Conservation (phyloP, 805 yeast species). For the Saccharomycopsis fermentans region DNA sequence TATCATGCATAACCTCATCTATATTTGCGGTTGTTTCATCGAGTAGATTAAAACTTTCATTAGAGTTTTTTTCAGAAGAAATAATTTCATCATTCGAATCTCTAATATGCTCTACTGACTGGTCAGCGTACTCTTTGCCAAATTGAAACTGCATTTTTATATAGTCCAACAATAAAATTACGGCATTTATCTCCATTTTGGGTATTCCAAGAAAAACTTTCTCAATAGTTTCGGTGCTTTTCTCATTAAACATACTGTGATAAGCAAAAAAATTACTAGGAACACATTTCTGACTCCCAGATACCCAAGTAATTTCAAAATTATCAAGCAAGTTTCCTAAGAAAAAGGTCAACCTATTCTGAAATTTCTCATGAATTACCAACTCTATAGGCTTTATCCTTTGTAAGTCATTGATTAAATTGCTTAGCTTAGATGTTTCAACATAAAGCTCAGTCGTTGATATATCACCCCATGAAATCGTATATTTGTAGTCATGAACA, state of each 20-base stretch:
- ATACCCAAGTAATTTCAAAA: constrained; percentile 9
- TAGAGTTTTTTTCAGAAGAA: not conserved
- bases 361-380: constrained; percentile 41
- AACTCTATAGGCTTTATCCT: constrained; percentile 79
- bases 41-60: constrained; percentile 49
- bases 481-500: constrained; percentile 38
- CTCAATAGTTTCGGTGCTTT: not conserved
- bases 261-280: constrained; percentile 27
- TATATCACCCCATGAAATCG: constrained; percentile 82
- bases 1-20: not conserved
- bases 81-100: not conserved
- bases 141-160: constrained; percentile 12
- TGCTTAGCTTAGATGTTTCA: constrained; percentile 49
- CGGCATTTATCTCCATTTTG: not conserved
- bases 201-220: not conserved
- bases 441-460: constrained; percentile 73
- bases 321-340: not conserved
- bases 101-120: constrained; percentile 13
- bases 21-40: constrained; percentile 19
- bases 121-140: not conserved
- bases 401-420: constrained; percentile 59
- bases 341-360: constrained; percentile 16
- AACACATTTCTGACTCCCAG: not conserved
- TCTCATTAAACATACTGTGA: constrained; percentile 24
- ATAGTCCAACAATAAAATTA: constrained; percentile 10